Evolutionary conservation across 768 basidiomycete species (phyloP).

Genomic region (Collybiopsis confluens): DNA sequence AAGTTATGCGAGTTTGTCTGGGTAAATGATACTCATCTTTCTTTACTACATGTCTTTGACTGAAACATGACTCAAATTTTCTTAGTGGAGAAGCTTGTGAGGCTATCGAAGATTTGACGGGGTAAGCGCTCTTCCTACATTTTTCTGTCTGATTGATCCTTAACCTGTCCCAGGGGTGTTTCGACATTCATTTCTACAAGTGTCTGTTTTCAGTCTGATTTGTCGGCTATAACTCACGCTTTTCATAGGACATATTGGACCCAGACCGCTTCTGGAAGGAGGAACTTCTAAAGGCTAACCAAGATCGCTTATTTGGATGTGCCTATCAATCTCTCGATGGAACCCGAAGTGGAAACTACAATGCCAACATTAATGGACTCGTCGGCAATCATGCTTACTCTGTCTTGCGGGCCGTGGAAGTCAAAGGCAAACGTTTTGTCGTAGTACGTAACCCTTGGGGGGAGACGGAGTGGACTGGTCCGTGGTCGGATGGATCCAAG

Average conservation of each 20-base stretch:
- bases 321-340: conserved; percentile 35
- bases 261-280: conserved; percentile 49
- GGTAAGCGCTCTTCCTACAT: conserved; percentile 28
- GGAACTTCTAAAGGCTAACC: conserved; percentile 45
- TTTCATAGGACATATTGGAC: conserved; percentile 34
- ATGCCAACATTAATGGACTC: conserved; percentile 30
- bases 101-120: conserved; percentile 55
- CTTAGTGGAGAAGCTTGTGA: conserved; percentile 40
- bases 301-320: conserved; percentile 51
- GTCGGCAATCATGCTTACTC: conserved; percentile 44
- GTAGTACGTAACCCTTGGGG: conserved; percentile 38
- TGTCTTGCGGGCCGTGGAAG: conserved; percentile 39
- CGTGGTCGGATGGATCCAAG: conserved; percentile 44
- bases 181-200: conserved; percentile 39
- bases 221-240: too few relatives aligned
- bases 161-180: conserved; percentile 32
- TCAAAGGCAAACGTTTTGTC: conserved; percentile 43
- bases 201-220: conserved; percentile 15
- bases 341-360: conserved; percentile 25
- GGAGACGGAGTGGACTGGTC: conserved; percentile 11
- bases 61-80: too few relatives aligned
- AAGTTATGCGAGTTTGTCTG: conserved; percentile 25
- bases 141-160: background rate
- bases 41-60: too few relatives aligned
- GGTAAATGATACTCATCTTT: too few relatives aligned